phyloP scores from a whole-genome alignment of 441 rosid species.

The Pelargonium cotyledonis region DNA sequence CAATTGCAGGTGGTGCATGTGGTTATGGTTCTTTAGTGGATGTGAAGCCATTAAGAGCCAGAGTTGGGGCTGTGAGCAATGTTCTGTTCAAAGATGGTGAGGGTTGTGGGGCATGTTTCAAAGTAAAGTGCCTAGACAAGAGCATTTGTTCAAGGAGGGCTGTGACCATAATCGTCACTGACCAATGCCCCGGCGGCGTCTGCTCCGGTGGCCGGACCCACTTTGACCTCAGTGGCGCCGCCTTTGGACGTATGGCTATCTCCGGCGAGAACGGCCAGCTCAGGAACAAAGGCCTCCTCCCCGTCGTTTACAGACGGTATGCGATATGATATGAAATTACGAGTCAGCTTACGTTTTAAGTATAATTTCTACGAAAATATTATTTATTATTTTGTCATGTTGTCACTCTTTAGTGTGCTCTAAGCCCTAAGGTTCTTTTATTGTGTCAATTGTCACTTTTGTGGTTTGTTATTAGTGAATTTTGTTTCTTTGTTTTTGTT shows the following conservation, averaged over 20 bases:
- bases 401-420: no score
- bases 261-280: conserved; percentile 61
- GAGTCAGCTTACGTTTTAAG: no score
- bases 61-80: conserved; percentile 91
- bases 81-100: conserved; percentile 73
- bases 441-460: conserved; percentile 1
- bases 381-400: no score
- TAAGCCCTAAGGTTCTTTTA: not conserved
- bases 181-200: conserved; percentile 79
- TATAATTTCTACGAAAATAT: no score
- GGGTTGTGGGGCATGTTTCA: conserved; percentile 92
- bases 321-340: no score
- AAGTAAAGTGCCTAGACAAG: conserved; percentile 65
- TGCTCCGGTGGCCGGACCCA: conserved; percentile 59
- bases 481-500: no score
- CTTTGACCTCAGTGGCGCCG: conserved; percentile 92
- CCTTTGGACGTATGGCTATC: conserved; percentile 81
- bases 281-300: conserved; percentile 76
- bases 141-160: conserved; percentile 77
- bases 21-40: conserved; percentile 91
- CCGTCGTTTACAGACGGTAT: conserved; percentile 69
- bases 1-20: conserved; percentile 77
- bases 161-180: conserved; percentile 75
- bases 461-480: not conserved
- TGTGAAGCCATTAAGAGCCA: conserved; percentile 69